A percentile compares a stretch with the other conserved stretches of the same genome.
phyloP scores from a whole-genome alignment of 2,329 filamentous ascomycete species.

The Geosmithia putterillii region DNA sequence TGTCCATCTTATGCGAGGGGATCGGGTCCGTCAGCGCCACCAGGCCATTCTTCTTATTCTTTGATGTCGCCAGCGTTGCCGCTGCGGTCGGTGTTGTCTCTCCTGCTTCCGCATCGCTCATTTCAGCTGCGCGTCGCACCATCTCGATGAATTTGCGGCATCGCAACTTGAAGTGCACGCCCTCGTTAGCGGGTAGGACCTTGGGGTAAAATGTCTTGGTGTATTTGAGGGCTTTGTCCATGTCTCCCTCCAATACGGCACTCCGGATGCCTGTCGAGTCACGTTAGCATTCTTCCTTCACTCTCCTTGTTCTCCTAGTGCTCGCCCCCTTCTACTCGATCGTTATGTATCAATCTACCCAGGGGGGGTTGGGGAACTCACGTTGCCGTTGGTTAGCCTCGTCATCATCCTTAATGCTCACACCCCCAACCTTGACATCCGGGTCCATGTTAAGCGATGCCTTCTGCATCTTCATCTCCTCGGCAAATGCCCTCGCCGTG shows the following conservation, averaged over 20 bases:
- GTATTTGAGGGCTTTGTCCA: slow-evolving; percentile 78
- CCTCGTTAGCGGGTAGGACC: slow-evolving; percentile 67
- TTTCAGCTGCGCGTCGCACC: slow-evolving; percentile 63
- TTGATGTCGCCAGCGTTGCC: too few relatives aligned
- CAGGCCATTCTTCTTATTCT: slow-evolving; percentile 24
- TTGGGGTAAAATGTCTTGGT: slow-evolving; percentile 68
- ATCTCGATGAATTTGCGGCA: slow-evolving; percentile 95
- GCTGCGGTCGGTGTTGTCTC: background rate
- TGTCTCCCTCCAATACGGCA: slow-evolving; percentile 82
- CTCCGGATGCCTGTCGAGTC: slow-evolving; percentile 58
- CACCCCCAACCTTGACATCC: slow-evolving; percentile 36
- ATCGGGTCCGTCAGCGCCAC: slow-evolving; percentile 18
- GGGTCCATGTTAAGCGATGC: slow-evolving; percentile 52
- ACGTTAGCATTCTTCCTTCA: too few relatives aligned
- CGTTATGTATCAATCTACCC: too few relatives aligned
- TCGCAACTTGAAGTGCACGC: slow-evolving; percentile 76
- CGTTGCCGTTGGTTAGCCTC: slow-evolving; percentile 81
- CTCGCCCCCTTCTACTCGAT: background rate
- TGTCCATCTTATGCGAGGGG: slow-evolving; percentile 31
- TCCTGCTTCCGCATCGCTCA: slow-evolving; percentile 29
- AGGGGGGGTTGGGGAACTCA: slow-evolving; percentile 25
- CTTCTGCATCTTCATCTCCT: slow-evolving; percentile 67
- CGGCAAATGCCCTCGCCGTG: slow-evolving; percentile 76
- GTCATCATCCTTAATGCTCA: slow-evolving; percentile 66
- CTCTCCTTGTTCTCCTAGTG: too few relatives aligned